Evolutionary conservation across 1,284 basidiomycete species (phyloP).

Genomic region (Somion occarium): DNA sequence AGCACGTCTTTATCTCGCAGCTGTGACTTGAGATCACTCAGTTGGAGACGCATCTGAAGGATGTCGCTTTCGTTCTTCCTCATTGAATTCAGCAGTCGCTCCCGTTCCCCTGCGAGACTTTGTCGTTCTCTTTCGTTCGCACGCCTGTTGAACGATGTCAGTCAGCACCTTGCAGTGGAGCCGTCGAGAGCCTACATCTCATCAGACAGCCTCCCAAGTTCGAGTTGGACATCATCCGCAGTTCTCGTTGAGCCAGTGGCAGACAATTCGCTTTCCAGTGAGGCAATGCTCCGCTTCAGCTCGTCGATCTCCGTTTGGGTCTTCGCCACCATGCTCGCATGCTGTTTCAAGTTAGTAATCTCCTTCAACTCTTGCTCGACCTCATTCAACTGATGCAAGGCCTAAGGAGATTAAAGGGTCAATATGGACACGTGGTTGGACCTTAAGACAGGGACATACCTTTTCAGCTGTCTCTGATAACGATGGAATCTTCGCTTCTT

Average conservation of each 20-base stretch:
- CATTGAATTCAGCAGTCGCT: conserved; percentile 56
- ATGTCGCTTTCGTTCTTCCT: conserved; percentile 55
- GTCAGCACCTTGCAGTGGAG: too few relatives aligned
- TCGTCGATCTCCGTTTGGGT: conserved; percentile 63
- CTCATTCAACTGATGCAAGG: conserved; percentile 39
- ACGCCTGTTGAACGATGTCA: too few relatives aligned
- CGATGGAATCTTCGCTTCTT: conserved; percentile 49
- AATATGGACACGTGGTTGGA: not conserved
- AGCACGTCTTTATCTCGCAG: conserved; percentile 59
- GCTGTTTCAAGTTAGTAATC: conserved; percentile 58
- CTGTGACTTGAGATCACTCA: conserved; percentile 57
- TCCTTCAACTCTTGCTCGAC: conserved; percentile 58
- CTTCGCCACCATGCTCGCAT: conserved; percentile 58
- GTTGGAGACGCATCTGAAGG: conserved; percentile 57
- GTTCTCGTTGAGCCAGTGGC: conserved; percentile 76
- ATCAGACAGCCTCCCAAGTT: conserved; percentile 58
- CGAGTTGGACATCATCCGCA: conserved; percentile 77
- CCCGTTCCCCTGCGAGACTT: conserved; percentile 55
- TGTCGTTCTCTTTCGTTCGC: conserved; percentile 66
- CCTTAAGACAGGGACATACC: conserved; percentile 30
- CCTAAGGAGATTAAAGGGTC: conserved; percentile 29
- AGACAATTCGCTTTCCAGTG: conserved; percentile 66
- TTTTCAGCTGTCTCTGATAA: conserved; percentile 52
- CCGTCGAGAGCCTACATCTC: conserved; percentile 65
- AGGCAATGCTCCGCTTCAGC: conserved; percentile 59